Evolutionary conservation across 2,329 filamentous ascomycete species (phyloP).

Genomic region (Nigrospora osmanthi): DNA sequence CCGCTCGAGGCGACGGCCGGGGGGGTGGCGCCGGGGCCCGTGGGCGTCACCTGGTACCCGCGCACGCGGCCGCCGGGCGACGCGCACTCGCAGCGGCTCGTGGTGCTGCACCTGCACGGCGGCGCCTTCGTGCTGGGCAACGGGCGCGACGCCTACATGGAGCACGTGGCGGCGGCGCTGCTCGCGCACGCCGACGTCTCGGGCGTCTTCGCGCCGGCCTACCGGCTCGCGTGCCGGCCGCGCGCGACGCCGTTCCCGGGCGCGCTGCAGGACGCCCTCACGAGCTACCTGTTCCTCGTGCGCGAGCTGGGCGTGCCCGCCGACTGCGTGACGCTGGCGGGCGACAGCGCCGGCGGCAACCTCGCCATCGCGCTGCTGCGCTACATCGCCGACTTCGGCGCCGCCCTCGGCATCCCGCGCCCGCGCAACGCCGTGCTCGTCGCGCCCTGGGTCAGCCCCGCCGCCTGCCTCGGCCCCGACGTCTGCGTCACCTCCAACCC

Average conservation of each 20-base stretch:
- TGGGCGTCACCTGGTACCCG: conserved; percentile 22
- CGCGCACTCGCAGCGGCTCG: neutral
- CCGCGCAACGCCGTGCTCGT: conserved; percentile 30
- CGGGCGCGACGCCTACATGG: conserved; percentile 7
- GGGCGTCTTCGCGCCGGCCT: conserved; percentile 32
- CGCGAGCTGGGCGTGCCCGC: conserved; percentile 26
- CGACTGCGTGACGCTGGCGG: conserved; percentile 29
- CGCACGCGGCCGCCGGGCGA: neutral
- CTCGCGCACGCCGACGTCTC: conserved; percentile 19
- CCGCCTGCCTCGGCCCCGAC: conserved; percentile 1
- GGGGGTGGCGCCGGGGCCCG: conserved; percentile 10
- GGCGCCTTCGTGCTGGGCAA: conserved; percentile 15
- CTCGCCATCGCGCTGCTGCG: conserved; percentile 30
- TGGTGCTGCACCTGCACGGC: conserved; percentile 19
- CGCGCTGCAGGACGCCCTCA: conserved; percentile 35
- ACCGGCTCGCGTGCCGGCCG: conserved; percentile 31
- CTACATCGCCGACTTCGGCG: conserved; percentile 31
- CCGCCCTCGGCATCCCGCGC: conserved; percentile 18
- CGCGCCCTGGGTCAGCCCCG: conserved; percentile 9
- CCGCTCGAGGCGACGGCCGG: conserved; percentile 8
- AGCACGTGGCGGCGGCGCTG: conserved; percentile 5
- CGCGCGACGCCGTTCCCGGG: conserved; percentile 33
- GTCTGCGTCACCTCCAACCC: conserved; percentile 10
- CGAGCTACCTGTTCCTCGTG: conserved; percentile 31
- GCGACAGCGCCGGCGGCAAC: conserved; percentile 39